Conservation (phyloP, 2,329 filamentous ascomycete genomes). For the Bipolaris sorokiniana region DNA sequence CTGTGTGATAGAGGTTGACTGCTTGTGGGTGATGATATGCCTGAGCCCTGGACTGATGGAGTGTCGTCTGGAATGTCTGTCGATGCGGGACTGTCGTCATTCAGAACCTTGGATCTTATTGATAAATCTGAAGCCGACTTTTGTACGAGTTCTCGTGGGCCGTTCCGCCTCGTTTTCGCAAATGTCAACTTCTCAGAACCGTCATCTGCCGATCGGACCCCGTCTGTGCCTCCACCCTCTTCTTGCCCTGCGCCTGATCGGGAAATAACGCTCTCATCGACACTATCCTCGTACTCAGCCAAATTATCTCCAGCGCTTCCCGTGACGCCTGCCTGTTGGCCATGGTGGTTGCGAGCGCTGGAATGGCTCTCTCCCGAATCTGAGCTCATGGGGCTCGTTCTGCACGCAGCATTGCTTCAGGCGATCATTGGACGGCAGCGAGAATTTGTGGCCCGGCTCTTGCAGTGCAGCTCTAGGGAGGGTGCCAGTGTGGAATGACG, state of each 20-base stretch:
- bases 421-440: constrained; percentile 23
- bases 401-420: constrained; percentile 60
- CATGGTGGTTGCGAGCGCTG: constrained; percentile 59
- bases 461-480: constrained; percentile 6
- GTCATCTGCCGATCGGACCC: constrained; percentile 31
- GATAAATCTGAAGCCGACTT: constrained; percentile 30
- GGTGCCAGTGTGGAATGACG: not conserved
- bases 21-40: constrained; percentile 70
- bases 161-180: constrained; percentile 32
- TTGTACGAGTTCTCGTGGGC: constrained; percentile 26
- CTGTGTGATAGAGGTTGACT: constrained; percentile 73
- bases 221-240: constrained; percentile 31
- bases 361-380: constrained; percentile 67
- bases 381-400: constrained; percentile 70
- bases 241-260: constrained; percentile 22
- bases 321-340: constrained; percentile 43
- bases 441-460: constrained; percentile 6
- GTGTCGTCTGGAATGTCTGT: constrained; percentile 82
- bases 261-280: constrained; percentile 10
- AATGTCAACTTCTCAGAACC: constrained; percentile 42
- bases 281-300: not conserved
- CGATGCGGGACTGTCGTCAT: constrained; percentile 69
- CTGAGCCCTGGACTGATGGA: constrained; percentile 74
- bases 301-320: constrained; percentile 38
- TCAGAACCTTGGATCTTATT: constrained; percentile 19